Base-by-base conservation (phyloP, 2,329 filamentous ascomycete species). In the Penicillium thymicola region DNA sequence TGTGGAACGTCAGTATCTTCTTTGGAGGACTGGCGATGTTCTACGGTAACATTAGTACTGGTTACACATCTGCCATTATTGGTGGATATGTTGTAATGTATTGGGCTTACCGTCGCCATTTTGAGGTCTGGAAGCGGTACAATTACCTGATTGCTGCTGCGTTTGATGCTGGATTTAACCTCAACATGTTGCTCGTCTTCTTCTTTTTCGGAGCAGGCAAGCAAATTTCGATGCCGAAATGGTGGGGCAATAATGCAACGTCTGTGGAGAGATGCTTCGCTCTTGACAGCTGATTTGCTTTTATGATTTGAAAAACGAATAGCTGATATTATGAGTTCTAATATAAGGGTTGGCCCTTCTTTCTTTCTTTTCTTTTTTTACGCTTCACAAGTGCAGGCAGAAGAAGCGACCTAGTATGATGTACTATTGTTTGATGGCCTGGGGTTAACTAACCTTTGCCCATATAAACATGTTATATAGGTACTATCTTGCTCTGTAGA, bases 1-100 rank as follows among this genome's bases (percentile, higher is more conserved):
- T 86, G 18, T 84, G 79, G 78, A 87, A 86, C 63, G 79, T 81
- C 21, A 86, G 82, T 4, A 86, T 86, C 51, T 86, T 86, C 73
- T 85, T 83, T 67, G 80, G 79, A 2, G 77, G 78, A 4, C 71
- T 84, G 56, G 72, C 81, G 0, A 75, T 74, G 40, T 86, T 86
- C 68, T 85, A 84, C 65, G 84, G 84, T 4, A 86, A 87, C 64
- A 74, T 86, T 49, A 83, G 79, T 55, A 85, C 84, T 0, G 84
- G 84, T 0, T 83, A 83, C 64, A 76, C 81, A 13, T 82, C 80
- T 23, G 76, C 75, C 16, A 82, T 85, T 57, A 77, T 86, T 14
- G 83, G 82, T n/a, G 83, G 82, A 0, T 85, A 82, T 57, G 75
- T 86, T 36, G 80, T 83, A 55, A 85, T 86, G 81, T 84, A 76